Percentiles rank a stretch among this genome's conserved stretches.
Evolutionary conservation across 352 stramenopile species (phyloP).

Genomic region (Globisporangium nunn): DNA sequence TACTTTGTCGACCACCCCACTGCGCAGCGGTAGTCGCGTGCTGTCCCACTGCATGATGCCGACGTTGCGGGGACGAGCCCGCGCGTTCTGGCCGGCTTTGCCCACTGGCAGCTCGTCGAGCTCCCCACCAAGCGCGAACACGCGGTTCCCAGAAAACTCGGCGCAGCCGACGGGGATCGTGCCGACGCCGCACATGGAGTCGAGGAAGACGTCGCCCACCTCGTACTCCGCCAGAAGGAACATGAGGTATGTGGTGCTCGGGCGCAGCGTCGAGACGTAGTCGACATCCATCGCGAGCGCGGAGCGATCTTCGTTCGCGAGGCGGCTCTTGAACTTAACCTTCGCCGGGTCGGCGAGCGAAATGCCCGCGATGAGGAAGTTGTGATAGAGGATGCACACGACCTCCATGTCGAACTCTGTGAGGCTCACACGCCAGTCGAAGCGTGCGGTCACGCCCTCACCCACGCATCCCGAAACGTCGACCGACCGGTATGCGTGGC

Average conservation of each 20-base stretch:
- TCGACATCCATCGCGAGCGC: constrained; percentile 34
- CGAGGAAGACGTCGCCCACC: constrained; percentile 57
- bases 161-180: constrained; percentile 64
- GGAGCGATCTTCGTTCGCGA: constrained; percentile 63
- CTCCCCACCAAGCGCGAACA: constrained; percentile 66
- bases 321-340: constrained; percentile 58
- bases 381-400: constrained; percentile 69
- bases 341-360: constrained; percentile 49
- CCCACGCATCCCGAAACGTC: constrained; percentile 55
- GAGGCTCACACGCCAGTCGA: constrained; percentile 58
- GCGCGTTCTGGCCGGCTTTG: constrained; percentile 52
- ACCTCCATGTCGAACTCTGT: constrained; percentile 64
- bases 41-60: constrained; percentile 64
- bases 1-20: constrained; percentile 45
- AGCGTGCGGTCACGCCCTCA: constrained; percentile 43
- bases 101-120: constrained; percentile 39
- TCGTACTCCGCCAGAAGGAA: constrained; percentile 50
- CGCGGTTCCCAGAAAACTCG: constrained; percentile 35
- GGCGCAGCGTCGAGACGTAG: constrained; percentile 72
- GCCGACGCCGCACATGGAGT: constrained; percentile 79
- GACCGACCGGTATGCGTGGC: constrained; percentile 67
- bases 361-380: constrained; percentile 57
- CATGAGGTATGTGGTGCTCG: constrained; percentile 74
- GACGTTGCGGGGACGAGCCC: constrained; percentile 23
- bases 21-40: constrained; percentile 44